Percentiles rank a stretch among this genome's conserved stretches.
phyloP scores from a whole-genome alignment of 192 early-diverging fungal genomes.

The Podila clonocystis region DNA sequence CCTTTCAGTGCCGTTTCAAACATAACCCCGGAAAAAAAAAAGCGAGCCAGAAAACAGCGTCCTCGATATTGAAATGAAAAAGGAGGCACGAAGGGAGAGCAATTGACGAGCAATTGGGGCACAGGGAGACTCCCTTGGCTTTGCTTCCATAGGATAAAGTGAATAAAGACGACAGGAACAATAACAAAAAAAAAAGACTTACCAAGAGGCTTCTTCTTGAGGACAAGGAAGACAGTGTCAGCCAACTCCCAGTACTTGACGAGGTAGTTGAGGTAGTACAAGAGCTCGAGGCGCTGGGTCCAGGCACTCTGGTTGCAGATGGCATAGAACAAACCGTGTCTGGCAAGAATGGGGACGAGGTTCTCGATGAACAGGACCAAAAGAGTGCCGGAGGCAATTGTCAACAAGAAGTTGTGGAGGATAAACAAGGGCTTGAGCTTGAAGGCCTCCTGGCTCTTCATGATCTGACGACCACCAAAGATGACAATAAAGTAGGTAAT shows the following conservation, averaged over 20 bases:
- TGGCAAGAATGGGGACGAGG: conserved; percentile 73
- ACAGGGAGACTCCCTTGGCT: no score
- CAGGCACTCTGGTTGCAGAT: conserved; percentile 75
- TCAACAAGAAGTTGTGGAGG: conserved; percentile 84
- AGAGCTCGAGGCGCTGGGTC: conserved; percentile 82
- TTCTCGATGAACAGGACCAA: conserved; percentile 81
- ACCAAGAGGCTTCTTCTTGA: conserved; percentile 85
- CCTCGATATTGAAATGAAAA: no score
- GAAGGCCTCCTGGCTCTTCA: conserved; percentile 73
- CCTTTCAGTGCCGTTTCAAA: no score
- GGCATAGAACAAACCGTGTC: conserved; percentile 76
- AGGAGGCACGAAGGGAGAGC: no score
- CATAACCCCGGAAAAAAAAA: no score
- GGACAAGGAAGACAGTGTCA: conserved; percentile 88
- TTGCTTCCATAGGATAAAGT: no score
- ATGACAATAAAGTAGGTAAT: conserved; percentile 79
- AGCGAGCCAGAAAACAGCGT: no score
- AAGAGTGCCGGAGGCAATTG: conserved; percentile 72
- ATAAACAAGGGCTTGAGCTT: conserved; percentile 78
- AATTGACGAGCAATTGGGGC: no score
- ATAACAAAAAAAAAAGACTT: conserved; percentile 19
- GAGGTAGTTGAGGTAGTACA: conserved; percentile 93
- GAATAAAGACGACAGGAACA: not conserved
- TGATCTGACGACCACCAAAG: conserved; percentile 80
- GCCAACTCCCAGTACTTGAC: conserved; percentile 92